Percentiles rank a stretch among this genome's conserved stretches.
Conservation (phyloP, 2,329 filamentous ascomycete species). For the Epichloe uncinata region DNA sequence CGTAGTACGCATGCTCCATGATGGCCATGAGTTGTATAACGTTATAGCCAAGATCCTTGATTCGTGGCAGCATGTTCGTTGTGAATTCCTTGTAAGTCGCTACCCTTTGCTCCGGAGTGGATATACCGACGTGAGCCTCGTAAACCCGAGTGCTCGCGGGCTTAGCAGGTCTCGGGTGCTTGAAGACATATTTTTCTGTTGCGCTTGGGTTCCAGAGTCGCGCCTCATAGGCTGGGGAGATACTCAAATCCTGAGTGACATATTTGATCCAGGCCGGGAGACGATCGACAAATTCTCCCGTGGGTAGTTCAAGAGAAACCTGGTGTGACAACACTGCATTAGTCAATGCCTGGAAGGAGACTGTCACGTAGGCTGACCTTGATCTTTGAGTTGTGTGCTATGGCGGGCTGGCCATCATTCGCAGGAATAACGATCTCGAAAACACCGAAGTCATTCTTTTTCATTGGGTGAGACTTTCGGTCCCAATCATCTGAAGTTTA, state of each 20-base stretch:
- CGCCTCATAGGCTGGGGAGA: constrained; percentile 89
- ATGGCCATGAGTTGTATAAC: constrained; percentile 97
- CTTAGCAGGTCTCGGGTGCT: constrained; percentile 69
- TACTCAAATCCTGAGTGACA: constrained; percentile 80
- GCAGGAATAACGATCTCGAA: constrained; percentile 73
- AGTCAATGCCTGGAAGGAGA: not conserved
- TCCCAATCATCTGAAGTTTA: constrained; percentile 64
- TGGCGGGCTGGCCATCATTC: constrained; percentile 59
- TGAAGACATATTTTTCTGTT: constrained; percentile 67
- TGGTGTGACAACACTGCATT: constrained; percentile 20
- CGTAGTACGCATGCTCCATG: constrained; percentile 99
- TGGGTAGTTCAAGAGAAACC: constrained; percentile 73
- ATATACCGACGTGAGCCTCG: constrained; percentile 97
- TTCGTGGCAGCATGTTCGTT: constrained; percentile 77
- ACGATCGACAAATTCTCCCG: constrained; percentile 70
- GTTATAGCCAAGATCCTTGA: constrained; percentile 86
- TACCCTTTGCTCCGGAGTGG: constrained; percentile 76
- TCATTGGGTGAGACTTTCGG: constrained; percentile 72
- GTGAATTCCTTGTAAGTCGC: constrained; percentile 98
- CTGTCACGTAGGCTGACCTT: constrained; percentile 48
- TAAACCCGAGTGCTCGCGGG: constrained; percentile 83
- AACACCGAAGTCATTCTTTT: constrained; percentile 68
- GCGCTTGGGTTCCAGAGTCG: constrained; percentile 91
- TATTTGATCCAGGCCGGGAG: constrained; percentile 95
- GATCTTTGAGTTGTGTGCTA: constrained; percentile 88